Evolutionary conservation across 2,329 filamentous ascomycete genomes (phyloP), one percentile per base, ranked within the genome.

Genomic region (Colletotrichum chrysophilum): DNA sequence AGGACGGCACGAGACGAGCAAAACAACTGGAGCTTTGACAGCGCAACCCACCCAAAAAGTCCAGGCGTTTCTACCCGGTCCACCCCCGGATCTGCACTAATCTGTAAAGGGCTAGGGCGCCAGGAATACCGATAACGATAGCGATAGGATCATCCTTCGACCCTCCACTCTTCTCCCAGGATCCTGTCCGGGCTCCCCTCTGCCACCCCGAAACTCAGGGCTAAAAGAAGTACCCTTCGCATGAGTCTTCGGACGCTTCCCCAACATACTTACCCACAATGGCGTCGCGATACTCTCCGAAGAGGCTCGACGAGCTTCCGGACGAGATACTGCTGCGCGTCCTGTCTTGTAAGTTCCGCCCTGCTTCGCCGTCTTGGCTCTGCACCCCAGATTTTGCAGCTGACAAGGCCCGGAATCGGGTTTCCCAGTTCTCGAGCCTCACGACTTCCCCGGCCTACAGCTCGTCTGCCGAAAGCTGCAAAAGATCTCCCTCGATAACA

Each of bases 401-500:
- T 76, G 66, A 75, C 71, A 66, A 52, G 58, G 28, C 32, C 66
- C 66, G 48, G 69, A 61, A 48, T 34, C 36, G 69, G 52, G 43
- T 43, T 72, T 76, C 68, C 74, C 81, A 94, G 92, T 89, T 80
- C 90, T 96, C 77, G 87, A 91, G n/a, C 89, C 92, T 18, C 80
- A 82, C 56, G 91, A 95, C 77, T 89, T 96, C 75, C 91, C 93
- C 73, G 88, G 84, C 71, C 86, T 96, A 38, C 95, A 96, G 84
- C 88, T 90, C 24, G 91, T 95, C 14, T 96, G 92, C 30, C 91
- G 88, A 77, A 89, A 88, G 60, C 91, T 96, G 74, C 89, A 93
- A 32, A 84, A 87, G 34, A 87, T 97, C 56, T 93, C 91, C 52
- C 92, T 95, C 72, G 95, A 98, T 81, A 91, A 94, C 79, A 90